Evolutionary conservation across 2,329 filamentous ascomycete genomes (phyloP).

Genomic region (Pseudohalonectria lignicola): DNA sequence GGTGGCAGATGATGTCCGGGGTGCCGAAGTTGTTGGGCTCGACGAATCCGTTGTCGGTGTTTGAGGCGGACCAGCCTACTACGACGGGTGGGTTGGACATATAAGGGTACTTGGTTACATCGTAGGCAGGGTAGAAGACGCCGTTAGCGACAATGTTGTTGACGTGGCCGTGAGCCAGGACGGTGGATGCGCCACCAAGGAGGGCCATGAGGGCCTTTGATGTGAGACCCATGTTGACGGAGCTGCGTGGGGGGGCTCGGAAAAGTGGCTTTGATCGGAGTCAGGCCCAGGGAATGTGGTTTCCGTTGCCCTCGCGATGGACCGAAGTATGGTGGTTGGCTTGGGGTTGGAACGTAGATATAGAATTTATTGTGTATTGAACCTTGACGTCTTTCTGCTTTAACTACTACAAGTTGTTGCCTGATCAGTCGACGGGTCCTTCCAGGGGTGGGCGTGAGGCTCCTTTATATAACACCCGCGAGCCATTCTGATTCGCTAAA

Average conservation of each 20-base stretch:
- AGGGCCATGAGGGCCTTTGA: background rate
- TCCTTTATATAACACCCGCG: too few relatives aligned
- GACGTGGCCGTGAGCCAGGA: slow-evolving; percentile 16
- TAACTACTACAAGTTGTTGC: too few relatives aligned
- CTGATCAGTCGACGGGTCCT: too few relatives aligned
- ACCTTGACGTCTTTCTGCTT: too few relatives aligned
- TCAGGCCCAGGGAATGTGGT: background rate
- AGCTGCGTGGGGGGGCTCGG: background rate
- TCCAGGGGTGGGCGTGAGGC: too few relatives aligned
- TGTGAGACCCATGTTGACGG: slow-evolving; percentile 1
- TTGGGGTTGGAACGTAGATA: background rate
- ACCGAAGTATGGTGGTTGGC: background rate
- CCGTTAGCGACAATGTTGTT: slow-evolving; percentile 54
- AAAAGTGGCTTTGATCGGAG: background rate
- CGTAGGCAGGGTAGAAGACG: slow-evolving; percentile 28
- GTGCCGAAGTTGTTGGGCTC: slow-evolving; percentile 25
- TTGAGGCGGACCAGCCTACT: slow-evolving; percentile 27
- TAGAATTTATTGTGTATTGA: too few relatives aligned
- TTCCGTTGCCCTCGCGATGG: too few relatives aligned
- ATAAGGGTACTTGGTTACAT: slow-evolving; percentile 24
- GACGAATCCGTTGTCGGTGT: slow-evolving; percentile 40
- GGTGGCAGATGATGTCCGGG: slow-evolving; percentile 36
- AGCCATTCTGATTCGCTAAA: too few relatives aligned
- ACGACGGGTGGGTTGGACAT: slow-evolving; percentile 22
- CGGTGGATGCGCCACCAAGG: slow-evolving; percentile 43